Evolutionary conservation across 2,329 filamentous ascomycete species (phyloP).

Genomic region (Aspergillus melleus): DNA sequence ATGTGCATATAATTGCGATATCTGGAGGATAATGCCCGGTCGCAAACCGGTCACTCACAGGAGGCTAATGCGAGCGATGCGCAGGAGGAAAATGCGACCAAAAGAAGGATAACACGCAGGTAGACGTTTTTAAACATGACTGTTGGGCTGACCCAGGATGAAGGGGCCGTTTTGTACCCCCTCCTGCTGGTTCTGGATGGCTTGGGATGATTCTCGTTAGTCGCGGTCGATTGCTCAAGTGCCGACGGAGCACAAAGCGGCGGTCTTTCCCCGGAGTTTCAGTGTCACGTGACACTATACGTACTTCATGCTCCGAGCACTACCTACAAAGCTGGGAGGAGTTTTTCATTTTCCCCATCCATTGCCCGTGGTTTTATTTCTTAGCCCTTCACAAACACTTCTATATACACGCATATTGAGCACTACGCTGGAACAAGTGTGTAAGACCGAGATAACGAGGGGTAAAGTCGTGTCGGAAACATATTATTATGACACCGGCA

Average conservation of each 20-base stretch:
- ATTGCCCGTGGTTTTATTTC: neutral
- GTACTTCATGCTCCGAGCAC: neutral
- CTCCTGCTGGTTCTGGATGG: neutral
- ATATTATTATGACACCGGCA: neutral
- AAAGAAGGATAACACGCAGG: constrained; percentile 24
- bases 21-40: neutral
- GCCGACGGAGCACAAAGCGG: neutral
- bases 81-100: constrained; percentile 27
- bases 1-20: neutral
- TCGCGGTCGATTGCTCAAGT: neutral
- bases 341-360: neutral
- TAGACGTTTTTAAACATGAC: constrained; percentile 22
- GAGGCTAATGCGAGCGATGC: constrained; percentile 34
- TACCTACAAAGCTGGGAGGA: neutral
- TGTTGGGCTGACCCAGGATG: constrained; percentile 11
- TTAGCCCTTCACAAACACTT: neutral
- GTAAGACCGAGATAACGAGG: neutral
- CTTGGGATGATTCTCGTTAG: neutral
- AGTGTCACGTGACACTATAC: constrained; percentile 14
- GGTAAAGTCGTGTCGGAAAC: neutral
- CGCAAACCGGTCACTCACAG: constrained; percentile 30
- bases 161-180: neutral
- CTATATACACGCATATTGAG: neutral
- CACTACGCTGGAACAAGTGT: neutral
- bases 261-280: constrained; percentile 6